phyloP scores from a whole-genome alignment of 768 basidiomycete species.

The Nidularia pulvinata region DNA sequence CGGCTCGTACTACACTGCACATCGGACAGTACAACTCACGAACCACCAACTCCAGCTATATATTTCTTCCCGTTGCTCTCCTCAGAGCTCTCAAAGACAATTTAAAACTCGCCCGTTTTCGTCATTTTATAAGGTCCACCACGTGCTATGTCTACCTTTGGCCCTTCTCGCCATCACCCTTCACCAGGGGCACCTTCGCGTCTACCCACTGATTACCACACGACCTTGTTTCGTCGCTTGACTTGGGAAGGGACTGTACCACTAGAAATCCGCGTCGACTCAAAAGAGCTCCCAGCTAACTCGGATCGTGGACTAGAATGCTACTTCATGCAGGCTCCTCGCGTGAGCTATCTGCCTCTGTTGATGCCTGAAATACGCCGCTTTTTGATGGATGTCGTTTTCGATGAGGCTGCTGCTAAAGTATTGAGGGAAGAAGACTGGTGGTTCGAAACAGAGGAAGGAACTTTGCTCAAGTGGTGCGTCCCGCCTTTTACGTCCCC shows the following conservation, averaged over 20 bases:
- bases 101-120: too few relatives aligned
- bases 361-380: slow-evolving; percentile 86
- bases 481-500: slow-evolving; percentile 17
- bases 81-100: too few relatives aligned
- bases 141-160: slow-evolving; percentile 47
- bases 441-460: slow-evolving; percentile 96
- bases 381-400: slow-evolving; percentile 90
- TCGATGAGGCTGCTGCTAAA: slow-evolving; percentile 83
- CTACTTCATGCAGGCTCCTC: slow-evolving; percentile 89
- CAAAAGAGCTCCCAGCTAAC: slow-evolving; percentile 88
- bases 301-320: slow-evolving; percentile 88
- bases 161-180: slow-evolving; percentile 47
- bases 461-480: slow-evolving; percentile 85
- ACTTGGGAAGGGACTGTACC: slow-evolving; percentile 93
- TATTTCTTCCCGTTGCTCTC: not conserved
- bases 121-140: too few relatives aligned
- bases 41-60: not conserved
- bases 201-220: slow-evolving; percentile 48
- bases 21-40: too few relatives aligned
- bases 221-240: slow-evolving; percentile 83
- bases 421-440: slow-evolving; percentile 86
- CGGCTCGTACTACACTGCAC: too few relatives aligned
- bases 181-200: slow-evolving; percentile 22
- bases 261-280: slow-evolving; percentile 85
- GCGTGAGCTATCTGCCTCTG: slow-evolving; percentile 92